A percentile compares a stretch with the other conserved stretches of the same genome.
phyloP scores from a whole-genome alignment of 2,329 filamentous ascomycete genomes.

The Beauveria pseudobassiana region DNA sequence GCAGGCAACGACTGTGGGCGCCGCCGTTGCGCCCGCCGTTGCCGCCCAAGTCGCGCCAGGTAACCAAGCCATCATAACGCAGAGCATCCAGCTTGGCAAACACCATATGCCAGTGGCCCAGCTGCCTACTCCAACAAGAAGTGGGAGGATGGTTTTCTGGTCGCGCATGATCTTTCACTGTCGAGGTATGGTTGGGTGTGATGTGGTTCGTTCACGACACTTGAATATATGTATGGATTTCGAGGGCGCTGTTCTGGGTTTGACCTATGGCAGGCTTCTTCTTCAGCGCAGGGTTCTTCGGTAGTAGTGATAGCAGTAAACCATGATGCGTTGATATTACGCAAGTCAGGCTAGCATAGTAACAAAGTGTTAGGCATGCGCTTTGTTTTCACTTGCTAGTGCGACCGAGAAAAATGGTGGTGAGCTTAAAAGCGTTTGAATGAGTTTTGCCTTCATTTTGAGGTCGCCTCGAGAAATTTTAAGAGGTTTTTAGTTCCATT shows the following conservation, averaged over 20 bases:
- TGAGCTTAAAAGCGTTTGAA: no score
- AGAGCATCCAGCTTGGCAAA: conserved; percentile 38
- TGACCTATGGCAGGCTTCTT: background rate
- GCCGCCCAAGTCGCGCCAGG: conserved; percentile 34
- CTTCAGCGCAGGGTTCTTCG: background rate
- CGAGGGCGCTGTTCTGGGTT: background rate
- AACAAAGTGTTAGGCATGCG: no score
- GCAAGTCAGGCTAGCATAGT: no score
- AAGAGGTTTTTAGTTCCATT: no score
- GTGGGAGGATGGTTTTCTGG: background rate
- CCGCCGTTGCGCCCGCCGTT: conserved; percentile 26
- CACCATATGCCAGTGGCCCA: background rate
- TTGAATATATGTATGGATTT: background rate
- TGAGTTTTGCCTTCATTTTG: no score
- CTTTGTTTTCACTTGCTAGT: no score
- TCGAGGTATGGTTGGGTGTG: background rate
- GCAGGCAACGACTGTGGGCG: conserved; percentile 31
- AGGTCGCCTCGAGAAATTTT: no score
- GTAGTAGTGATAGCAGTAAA: no score
- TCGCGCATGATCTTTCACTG: background rate
- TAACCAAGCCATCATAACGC: conserved; percentile 39
- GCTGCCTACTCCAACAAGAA: background rate
- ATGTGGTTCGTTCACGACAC: background rate
- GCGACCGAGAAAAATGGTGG: no score
- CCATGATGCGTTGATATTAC: no score